Base-by-base conservation (phyloP, 345 rosid genomes). In the Microthlaspi erraticum region DNA sequence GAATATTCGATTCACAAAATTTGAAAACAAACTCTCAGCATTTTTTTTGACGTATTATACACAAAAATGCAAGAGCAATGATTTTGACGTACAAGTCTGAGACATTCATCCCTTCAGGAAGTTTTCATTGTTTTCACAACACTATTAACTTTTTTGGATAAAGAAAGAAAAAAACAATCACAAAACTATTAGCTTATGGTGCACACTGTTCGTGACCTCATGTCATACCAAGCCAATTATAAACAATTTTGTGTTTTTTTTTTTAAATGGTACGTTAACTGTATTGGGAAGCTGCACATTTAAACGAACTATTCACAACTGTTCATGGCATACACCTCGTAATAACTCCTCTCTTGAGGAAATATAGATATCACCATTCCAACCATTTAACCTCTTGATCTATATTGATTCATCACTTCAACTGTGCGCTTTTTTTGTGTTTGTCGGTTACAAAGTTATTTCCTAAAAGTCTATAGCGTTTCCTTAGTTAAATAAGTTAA, bases 21-120 rank as follows among this genome's bases (percentile, higher is more conserved):
- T 46, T 17, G 3, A 55, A 63, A 55, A 37, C 42, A 72, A 72
- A 72, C 42, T 48, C 64, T 64, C 36, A 48, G 34, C 34, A 33
- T 33, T 41, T 12, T 43, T 60, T 70, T 29, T 23, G 26, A 23
- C 26, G 74, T 53, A 68, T 20, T 29, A 60, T 67, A 61, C 74
- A 62, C 51, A 75, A 61, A 75, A 52, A 52, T 68, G 74, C 31
- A 68, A 68, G 31, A 74, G 68, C 74, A 52, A 34, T 60, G 64
- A 68, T 58, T 23, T 68, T 53, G 69, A 67, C 63, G 78, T 75
- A 75, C 74, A 37, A 41, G 64, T 68, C 64, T 68, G 64, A 53
- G 67, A 75, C 64, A 68, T 75, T 75, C 78, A 68, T 61, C 74
- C 62, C 53, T 68, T 67, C 4, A 34, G 73, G 57, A 67, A 68